These are phyloP conservation scores for Pseudogymnoascus sp. DNA, from an alignment of 2,329 filamentous ascomycete genomes.

Conservation along the genomic window DNA sequence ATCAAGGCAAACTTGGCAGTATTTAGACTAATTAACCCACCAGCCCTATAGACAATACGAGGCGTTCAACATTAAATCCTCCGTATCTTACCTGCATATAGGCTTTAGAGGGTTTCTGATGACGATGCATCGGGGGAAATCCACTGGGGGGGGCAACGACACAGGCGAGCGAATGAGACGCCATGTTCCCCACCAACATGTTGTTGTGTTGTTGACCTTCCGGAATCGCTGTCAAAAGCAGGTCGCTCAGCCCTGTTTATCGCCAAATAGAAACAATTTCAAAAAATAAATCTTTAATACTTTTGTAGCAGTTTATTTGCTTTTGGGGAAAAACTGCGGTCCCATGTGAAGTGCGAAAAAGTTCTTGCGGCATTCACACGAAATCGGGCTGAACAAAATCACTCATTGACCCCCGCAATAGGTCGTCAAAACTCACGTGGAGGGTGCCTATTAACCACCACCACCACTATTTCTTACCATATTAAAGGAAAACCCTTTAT, in stretches of 20 bases:
- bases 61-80: slow-evolving; percentile 5
- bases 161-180: slow-evolving; percentile 4
- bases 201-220: slow-evolving; percentile 7
- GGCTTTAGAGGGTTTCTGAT: neutral
- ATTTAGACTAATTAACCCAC: neutral
- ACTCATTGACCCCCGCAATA: neutral
- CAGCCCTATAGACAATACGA: neutral
- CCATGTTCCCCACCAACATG: slow-evolving; percentile 2
- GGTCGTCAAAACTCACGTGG: slow-evolving; percentile 5
- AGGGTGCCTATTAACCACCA: neutral
- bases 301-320: neutral
- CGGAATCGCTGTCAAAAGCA: slow-evolving; percentile 6
- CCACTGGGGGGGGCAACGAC: neutral
- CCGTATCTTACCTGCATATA: neutral
- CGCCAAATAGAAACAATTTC: neutral
- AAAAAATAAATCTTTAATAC: neutral
- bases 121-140: neutral
- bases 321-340: neutral
- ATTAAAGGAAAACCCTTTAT: neutral
- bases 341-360: neutral
- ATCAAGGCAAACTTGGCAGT: neutral
- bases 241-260: neutral
- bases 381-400: neutral
- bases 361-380: neutral
- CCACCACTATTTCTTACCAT: neutral